These are phyloP conservation scores for Sphaerulina musiva DNA, from an alignment of 2,329 filamentous ascomycete genomes.

Conservation along the genomic window DNA sequence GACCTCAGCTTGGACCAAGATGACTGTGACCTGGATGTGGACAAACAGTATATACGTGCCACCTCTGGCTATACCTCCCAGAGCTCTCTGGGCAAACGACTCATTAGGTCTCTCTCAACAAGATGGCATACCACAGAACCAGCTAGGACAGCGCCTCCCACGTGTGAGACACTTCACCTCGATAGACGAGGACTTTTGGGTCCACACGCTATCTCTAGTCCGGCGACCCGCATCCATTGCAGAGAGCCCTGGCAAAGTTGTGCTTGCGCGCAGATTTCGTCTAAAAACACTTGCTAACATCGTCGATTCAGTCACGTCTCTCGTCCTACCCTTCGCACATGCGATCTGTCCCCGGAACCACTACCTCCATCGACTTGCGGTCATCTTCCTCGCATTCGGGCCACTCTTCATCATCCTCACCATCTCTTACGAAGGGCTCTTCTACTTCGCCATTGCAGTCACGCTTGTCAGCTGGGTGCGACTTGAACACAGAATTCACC, in stretches of 20 bases:
- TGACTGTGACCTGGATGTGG: conserved; percentile 9
- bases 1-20: conserved; percentile 6
- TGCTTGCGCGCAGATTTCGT: not conserved
- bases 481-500: conserved; percentile 73
- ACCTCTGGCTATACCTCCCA: conserved; percentile 3
- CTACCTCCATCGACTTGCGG: conserved; percentile 81
- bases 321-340: conserved; percentile 76
- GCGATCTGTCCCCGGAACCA: conserved; percentile 72
- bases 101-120: not conserved
- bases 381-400: conserved; percentile 87
- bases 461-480: conserved; percentile 82
- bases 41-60: conserved; percentile 6
- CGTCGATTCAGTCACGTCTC: conserved; percentile 55
- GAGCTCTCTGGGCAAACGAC: not conserved
- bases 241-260: not conserved
- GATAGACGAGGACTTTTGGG: not conserved
- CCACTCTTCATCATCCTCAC: conserved; percentile 93
- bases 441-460: conserved; percentile 83
- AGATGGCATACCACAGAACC: not conserved
- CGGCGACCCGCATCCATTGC: not conserved
- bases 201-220: not conserved
- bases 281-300: conserved; percentile 16
- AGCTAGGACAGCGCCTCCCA: not conserved
- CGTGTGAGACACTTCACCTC: not conserved
- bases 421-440: conserved; percentile 94